Conservation (phyloP, 352 stramenopile species). For the Phytopythium helicoides region DNA sequence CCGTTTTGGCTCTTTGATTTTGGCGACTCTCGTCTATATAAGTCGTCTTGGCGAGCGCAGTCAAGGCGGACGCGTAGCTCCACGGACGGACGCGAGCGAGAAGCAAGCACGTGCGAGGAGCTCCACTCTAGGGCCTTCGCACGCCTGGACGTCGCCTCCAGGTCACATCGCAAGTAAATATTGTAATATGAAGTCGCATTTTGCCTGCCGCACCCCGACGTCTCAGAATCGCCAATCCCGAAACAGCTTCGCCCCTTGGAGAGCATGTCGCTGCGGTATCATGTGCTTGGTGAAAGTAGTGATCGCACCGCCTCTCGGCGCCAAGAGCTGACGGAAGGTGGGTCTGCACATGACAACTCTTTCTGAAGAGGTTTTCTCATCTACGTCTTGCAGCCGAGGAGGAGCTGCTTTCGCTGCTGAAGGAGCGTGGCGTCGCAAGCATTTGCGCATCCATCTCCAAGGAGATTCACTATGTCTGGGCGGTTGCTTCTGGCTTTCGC, state of each 20-base stretch:
- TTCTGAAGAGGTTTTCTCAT: no score
- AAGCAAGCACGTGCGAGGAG: background rate
- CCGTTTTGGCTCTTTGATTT: background rate
- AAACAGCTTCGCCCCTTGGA: background rate
- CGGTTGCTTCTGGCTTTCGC: conserved; percentile 63
- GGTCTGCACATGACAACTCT: background rate
- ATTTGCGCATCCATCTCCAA: conserved; percentile 69
- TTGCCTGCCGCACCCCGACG: background rate
- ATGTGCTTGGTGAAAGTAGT: conserved; percentile 17
- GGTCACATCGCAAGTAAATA: conserved; percentile 30
- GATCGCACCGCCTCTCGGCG: conserved; percentile 1
- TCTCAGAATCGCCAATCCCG: background rate
- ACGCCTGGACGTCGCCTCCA: no score
- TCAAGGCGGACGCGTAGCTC: conserved; percentile 1
- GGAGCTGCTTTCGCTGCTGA: conserved; percentile 61
- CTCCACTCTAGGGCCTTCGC: no score
- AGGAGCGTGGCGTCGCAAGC: conserved; percentile 53
- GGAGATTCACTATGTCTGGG: conserved; percentile 81
- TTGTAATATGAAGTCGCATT: conserved; percentile 41
- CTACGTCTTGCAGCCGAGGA: conserved; percentile 57
- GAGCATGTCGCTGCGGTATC: conserved; percentile 27
- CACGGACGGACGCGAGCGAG: background rate
- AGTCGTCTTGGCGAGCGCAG: conserved; percentile 6
- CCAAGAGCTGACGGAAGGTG: conserved; percentile 39
- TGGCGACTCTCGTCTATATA: conserved; percentile 4